Evolutionary conservation across 1,284 basidiomycete species (phyloP), one percentile per base, ranked within the genome.

Genomic region (Ustilago loliicola): DNA sequence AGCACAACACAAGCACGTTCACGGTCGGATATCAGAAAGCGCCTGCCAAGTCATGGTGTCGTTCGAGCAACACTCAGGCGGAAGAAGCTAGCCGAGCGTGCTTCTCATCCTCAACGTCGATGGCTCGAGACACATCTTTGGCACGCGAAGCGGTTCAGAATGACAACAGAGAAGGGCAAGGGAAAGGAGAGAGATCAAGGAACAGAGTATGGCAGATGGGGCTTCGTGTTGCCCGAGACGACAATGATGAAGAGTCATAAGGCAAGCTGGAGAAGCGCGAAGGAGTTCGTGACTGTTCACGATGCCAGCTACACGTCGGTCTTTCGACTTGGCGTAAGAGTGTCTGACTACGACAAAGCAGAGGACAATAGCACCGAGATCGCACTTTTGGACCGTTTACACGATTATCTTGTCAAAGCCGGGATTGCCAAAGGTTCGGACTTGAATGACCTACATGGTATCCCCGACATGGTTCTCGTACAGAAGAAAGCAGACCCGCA

Each of bases 91-190:
- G 63, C 67, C 0, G 59, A 67, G 17, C 70, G 83, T 3, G 82
- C 82, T 5, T 72, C 66, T 6, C 64, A 79, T 47, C 60, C 64
- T 1, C 68, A 66, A 27, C 42, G 76, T 13, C 62, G 78, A 7
- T 86, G 85, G 85, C 75, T 86, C n/a, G 85, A 86, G 54, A 86
- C 85, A 19, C 85, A 86, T 51, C 61, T 85, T 4, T 86, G 85
- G 85, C 84, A 85, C 54, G 77, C 85, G 10, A 86, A 86, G 63
- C 66, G 85, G 2, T 86, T 86, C 63, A 70, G 82, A 48, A 86
- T 86, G 84, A 75, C 80, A 2, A 71, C 66, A 1, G 75, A 80
- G 13, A 83, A 83, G 60, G 75, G 72, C 3, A 80, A 77, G 57
- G 72, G 69, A 7, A 80, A 80, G 47, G 79, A 77, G 40, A 66